Evolutionary conservation across 805 yeast genomes (phyloP), one percentile per base, ranked within the genome.

Genomic region (Grigorovia yakushimaensis): DNA sequence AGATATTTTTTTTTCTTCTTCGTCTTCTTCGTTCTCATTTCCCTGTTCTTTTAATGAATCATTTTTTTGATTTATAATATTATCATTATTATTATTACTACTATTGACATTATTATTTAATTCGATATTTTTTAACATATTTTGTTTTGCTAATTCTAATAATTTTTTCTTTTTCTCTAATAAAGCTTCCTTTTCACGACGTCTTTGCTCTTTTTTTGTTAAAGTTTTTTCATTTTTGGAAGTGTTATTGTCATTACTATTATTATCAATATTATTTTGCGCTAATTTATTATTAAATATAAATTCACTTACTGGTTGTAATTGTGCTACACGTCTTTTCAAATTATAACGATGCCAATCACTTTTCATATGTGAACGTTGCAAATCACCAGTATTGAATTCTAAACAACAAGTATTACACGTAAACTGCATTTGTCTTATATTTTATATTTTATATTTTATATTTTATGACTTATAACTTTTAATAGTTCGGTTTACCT

Each of bases 311-410:
- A 88, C 79, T 0, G 95, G 78, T 19, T 95, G 94, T 51, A 88
- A 69, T 42, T 74, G 77, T 0, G 98, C 96, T 15, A 93, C 98
- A 62, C 95, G 76, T 71, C 98, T 80, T 64, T 93, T 93, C 58
- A 93, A 75, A 62, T 93, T 93, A 67, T 93, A 93, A 59, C 98
- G 77, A 67, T 93, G 98, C 98, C 98, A 93, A 51, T 93, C 98
- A 1, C 96, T 79, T 62, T 86, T 87, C 98, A 93, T 93, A 64
- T 93, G 98, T 45, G 72, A 69, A 57, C 98, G 75, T 69, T 93
- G 98, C 58, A 78, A 78, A 46, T 78, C 84, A 2, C 95, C 79
- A 10, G 78, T 68, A 23, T 81, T 77, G 57, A 93, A 93, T 44
- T 81, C 81, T 53, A 91, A 73, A 23, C 78, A 81, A 66, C 98